Percentiles rank a stretch among this genome's conserved stretches.
Conservation (phyloP, 371 early-diverging fungal genomes). For the Rhizopus arrhizus region DNA sequence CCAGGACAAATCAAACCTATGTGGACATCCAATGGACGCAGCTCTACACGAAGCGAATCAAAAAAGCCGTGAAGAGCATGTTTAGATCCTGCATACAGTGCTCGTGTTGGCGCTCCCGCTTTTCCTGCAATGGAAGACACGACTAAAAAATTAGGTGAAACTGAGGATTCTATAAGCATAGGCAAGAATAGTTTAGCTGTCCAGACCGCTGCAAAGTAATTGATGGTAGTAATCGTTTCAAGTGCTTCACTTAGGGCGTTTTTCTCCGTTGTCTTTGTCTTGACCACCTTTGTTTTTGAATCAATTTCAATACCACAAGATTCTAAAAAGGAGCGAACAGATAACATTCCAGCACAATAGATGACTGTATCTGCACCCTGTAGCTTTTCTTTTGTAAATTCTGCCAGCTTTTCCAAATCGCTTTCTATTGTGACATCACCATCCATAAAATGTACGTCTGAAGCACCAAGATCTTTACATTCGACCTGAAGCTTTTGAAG, state of each 20-base stretch:
- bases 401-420: slow-evolving; percentile 25
- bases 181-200: slow-evolving; percentile 66
- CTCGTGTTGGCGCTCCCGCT: slow-evolving; percentile 81
- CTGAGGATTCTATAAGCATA: slow-evolving; percentile 47
- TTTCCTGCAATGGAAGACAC: slow-evolving; percentile 83
- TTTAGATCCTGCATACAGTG: slow-evolving; percentile 81
- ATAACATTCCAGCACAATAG: slow-evolving; percentile 72
- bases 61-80: slow-evolving; percentile 88
- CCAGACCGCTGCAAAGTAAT: slow-evolving; percentile 67
- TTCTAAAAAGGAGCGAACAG: slow-evolving; percentile 60
- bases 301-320: slow-evolving; percentile 45
- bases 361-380: slow-evolving; percentile 67
- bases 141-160: slow-evolving; percentile 67
- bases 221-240: slow-evolving; percentile 59
- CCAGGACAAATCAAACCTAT: slow-evolving; percentile 77
- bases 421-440: slow-evolving; percentile 45
- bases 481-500: slow-evolving; percentile 55
- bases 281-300: slow-evolving; percentile 13
- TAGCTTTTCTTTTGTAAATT: slow-evolving; percentile 28
- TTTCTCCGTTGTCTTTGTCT: background rate
- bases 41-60: slow-evolving; percentile 80
- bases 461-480: slow-evolving; percentile 41
- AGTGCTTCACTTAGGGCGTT: slow-evolving; percentile 30
- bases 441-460: slow-evolving; percentile 17
- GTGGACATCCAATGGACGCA: slow-evolving; percentile 57